Percentiles rank a stretch among this genome's conserved stretches.
These are phyloP conservation scores for Marsdenia floribunda DNA, from an alignment of 257 asterid genomes.

Conservation along the genomic window DNA sequence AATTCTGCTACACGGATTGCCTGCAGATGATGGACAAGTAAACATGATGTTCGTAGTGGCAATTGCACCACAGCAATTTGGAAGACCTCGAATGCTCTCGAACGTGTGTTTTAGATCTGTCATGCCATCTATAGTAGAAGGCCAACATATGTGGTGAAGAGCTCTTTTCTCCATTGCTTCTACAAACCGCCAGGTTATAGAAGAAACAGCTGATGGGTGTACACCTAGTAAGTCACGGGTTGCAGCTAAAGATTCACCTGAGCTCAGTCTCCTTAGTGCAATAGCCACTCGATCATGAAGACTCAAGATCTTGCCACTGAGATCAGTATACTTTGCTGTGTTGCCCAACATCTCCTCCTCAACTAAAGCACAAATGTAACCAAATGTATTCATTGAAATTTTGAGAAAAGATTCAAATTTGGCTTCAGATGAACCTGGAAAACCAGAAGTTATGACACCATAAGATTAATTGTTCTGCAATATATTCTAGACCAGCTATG, in stretches of 20 bases:
- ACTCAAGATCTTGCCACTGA: constrained; percentile 12
- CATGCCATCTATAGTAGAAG: constrained; percentile 14
- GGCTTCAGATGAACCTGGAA: background rate
- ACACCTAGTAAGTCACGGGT: constrained; percentile 19
- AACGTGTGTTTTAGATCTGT: constrained; percentile 15
- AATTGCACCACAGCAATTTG: constrained; percentile 31
- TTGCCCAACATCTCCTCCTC: constrained; percentile 18
- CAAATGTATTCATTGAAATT: constrained; percentile 27
- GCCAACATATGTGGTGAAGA: constrained; percentile 25
- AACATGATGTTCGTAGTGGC: constrained; percentile 25
- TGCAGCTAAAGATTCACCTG: constrained; percentile 17
- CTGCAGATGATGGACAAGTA: constrained; percentile 9
- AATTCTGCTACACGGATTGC: constrained; percentile 7
- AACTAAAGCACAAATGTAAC: constrained; percentile 26
- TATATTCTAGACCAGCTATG: background rate
- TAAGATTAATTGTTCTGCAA: background rate
- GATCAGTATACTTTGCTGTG: constrained; percentile 10
- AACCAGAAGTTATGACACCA: background rate
- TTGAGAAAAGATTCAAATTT: constrained; percentile 21
- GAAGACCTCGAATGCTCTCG: constrained; percentile 27
- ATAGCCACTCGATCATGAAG: constrained; percentile 26
- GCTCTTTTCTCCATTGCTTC: constrained; percentile 27
- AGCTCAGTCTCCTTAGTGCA: constrained; percentile 28
- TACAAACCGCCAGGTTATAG: constrained; percentile 25
- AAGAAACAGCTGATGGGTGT: constrained; percentile 15